Evolutionary conservation across 192 early-diverging fungal genomes (phyloP).

Genomic region (Coemansia sp.): DNA sequence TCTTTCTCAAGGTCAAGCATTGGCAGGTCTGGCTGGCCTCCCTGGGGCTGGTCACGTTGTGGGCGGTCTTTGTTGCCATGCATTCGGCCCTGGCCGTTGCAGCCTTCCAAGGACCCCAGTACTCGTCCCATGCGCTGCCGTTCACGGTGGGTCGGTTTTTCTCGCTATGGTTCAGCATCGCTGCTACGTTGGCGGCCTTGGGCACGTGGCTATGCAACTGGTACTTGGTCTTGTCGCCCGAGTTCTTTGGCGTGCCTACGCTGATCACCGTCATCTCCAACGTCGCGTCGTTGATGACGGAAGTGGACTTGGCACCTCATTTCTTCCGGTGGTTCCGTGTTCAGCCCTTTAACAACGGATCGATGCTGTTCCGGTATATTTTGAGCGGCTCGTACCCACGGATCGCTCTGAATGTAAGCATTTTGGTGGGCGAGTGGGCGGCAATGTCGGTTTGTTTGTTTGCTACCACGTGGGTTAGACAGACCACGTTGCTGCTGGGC

Average conservation of each 20-base stretch:
- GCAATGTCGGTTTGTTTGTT: slow-evolving; percentile 24
- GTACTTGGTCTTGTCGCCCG: slow-evolving; percentile 23
- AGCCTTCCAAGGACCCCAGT: slow-evolving; percentile 20
- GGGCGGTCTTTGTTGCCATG: slow-evolving; percentile 12
- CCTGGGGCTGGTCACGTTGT: neutral
- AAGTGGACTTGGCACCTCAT: slow-evolving; percentile 34
- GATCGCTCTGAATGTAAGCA: slow-evolving; percentile 33
- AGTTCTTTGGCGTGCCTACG: slow-evolving; percentile 18
- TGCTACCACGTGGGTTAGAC: slow-evolving; percentile 24
- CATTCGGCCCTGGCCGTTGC: slow-evolving; percentile 18
- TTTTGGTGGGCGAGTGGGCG: slow-evolving; percentile 47
- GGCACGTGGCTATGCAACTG: slow-evolving; percentile 30
- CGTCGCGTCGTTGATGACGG: slow-evolving; percentile 35
- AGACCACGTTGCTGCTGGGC: slow-evolving; percentile 15
- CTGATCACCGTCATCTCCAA: slow-evolving; percentile 26
- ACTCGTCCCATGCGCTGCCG: slow-evolving; percentile 4
- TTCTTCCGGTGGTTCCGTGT: slow-evolving; percentile 49
- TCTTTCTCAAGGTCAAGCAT: slow-evolving; percentile 19
- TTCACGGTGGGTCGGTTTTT: slow-evolving; percentile 35
- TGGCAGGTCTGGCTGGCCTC: slow-evolving; percentile 18
- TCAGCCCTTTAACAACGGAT: slow-evolving; percentile 54
- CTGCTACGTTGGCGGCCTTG: neutral
- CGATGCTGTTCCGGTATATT: slow-evolving; percentile 37
- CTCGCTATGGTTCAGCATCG: slow-evolving; percentile 20
- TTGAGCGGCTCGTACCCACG: slow-evolving; percentile 46